Base-by-base conservation (phyloP, 805 yeast genomes). In the Saccharomycopsis lassenensis region DNA sequence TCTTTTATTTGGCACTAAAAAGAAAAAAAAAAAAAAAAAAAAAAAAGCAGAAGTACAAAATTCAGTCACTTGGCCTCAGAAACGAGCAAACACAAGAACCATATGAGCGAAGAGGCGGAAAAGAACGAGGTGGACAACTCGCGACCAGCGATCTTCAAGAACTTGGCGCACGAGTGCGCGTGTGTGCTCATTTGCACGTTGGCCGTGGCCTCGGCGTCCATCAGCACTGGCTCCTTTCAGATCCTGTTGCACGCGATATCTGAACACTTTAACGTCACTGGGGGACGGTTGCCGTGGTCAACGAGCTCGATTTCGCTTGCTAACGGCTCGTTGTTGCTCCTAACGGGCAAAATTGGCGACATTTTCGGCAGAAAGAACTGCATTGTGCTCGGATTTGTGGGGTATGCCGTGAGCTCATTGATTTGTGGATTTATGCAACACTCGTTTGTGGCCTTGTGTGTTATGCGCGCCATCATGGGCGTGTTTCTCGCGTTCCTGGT, bases 331-430 rank as follows among this genome's bases (percentile, higher is more conserved):
- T 56, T 62, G 29, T 49, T 67, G 20, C 48, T 67, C 14, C 36
- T 67, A 7, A 57, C 63, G 56, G 70, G 72, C 7, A 65, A 63
- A 18, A 43, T 67, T n/a, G 65, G 71, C 1, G 73, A 67, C 49
- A 57, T 61, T 0, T 49, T 67, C 46, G 71, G 71, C n/a, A 52
- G 72, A 21, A 63, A 57, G 37, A 52, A 55, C 14, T 52, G 65
- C 5, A 51, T 67, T 7, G 34, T 64, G 1, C 43, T 50, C 5
- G 58, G 66, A 10, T 65, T 52, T 34, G 23, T 44, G 7, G 44
- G 49, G 15, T 63, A 47, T 40, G 55, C 64, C 0, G 24, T 56
- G 5, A 36, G 52, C 44, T 44, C 62, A 4, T 45, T 66, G 10
- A 54, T 57, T 31, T 56, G 53, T 15, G 65, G 65, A 1, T 60